Evolutionary conservation across 78 protist species (phyloP).

Genomic region (Dictyostelium firmibasis): DNA sequence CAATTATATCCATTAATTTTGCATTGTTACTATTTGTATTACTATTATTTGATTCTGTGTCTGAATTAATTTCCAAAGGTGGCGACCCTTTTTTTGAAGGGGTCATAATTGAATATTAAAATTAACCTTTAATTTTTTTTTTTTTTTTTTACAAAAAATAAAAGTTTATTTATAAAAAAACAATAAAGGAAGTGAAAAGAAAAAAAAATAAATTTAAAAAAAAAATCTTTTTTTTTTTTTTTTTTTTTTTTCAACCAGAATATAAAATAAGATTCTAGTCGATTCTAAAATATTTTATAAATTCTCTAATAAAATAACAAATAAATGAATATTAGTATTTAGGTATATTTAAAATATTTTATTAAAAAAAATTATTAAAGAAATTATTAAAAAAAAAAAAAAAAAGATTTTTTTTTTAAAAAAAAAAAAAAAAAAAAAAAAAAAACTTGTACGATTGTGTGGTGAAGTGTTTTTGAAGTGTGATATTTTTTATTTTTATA

Average conservation of each 20-base stretch:
- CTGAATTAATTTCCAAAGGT: not conserved
- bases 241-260: not conserved
- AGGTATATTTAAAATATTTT: not conserved
- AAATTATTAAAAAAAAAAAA: too few species aligned
- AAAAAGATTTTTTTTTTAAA: not conserved
- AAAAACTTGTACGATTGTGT: not conserved
- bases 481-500: too few species aligned
- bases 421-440: too few species aligned
- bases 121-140: not conserved
- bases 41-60: not conserved
- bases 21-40: not conserved
- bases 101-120: not conserved
- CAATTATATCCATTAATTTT: not conserved
- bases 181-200: too few species aligned
- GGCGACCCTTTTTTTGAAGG: not conserved
- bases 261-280: too few species aligned
- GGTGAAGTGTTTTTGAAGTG: not conserved
- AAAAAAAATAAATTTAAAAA: too few species aligned
- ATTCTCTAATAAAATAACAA: too few species aligned
- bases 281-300: not conserved
- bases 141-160: too few species aligned
- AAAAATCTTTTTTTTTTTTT: too few species aligned
- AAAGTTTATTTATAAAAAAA: too few species aligned
- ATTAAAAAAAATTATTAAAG: too few species aligned
- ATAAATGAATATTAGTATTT: too few species aligned